Percentiles rank a stretch among this genome's conserved stretches.
Conservation (phyloP, 2,329 filamentous ascomycete genomes). For the Setomelanomma holmii region DNA sequence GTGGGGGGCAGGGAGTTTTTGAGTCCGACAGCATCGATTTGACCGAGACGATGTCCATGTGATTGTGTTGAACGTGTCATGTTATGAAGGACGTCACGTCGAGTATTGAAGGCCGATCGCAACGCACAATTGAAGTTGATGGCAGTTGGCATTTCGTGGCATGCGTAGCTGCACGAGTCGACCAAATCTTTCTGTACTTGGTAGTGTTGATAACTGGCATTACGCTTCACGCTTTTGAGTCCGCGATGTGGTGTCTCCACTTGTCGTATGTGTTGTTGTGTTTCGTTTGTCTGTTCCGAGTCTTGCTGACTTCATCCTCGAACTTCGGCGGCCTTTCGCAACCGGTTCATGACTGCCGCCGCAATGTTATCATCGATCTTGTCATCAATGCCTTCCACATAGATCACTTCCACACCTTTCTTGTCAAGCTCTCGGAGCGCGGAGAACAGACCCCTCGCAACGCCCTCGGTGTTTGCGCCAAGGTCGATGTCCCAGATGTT, state of each 20-base stretch:
- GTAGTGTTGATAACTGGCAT: neutral
- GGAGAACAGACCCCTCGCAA: constrained; percentile 88
- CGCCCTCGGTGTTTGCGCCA: constrained; percentile 72
- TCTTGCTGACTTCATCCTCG: constrained; percentile 14
- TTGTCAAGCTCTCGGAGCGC: constrained; percentile 85
- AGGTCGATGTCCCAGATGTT: constrained; percentile 73
- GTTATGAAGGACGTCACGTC: no score
- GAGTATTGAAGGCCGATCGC: no score
- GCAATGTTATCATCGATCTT: constrained; percentile 78
- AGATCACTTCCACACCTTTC: constrained; percentile 79
- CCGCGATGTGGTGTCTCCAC: no score
- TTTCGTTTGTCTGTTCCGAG: neutral
- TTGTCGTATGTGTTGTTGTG: neutral
- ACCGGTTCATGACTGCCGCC: constrained; percentile 66
- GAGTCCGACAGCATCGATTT: neutral
- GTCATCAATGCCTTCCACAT: constrained; percentile 82
- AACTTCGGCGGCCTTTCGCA: constrained; percentile 57
- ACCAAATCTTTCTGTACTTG: no score
- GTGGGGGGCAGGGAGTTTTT: neutral
- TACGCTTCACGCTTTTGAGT: no score
- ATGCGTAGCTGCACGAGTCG: no score
- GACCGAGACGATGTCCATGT: neutral
- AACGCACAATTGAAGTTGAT: no score
- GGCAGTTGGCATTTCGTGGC: no score
- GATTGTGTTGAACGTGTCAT: no score